Evolutionary conservation across 139 green algal species (phyloP).

Genomic region (Haematococcus lacustris): DNA sequence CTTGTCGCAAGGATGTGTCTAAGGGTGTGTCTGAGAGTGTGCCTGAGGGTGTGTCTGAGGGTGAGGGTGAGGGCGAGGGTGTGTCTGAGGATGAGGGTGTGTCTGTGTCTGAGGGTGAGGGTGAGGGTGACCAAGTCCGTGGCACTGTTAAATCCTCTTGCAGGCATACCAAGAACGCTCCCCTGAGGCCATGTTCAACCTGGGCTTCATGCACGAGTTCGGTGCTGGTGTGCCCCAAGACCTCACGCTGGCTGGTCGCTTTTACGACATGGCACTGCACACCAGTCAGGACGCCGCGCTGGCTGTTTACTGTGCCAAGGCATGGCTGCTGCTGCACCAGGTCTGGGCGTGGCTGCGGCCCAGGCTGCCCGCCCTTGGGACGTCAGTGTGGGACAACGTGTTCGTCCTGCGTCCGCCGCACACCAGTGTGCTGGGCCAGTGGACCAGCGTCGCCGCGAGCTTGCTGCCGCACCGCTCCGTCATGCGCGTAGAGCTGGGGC

Average conservation of each 20-base stretch:
- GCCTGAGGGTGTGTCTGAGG: too few relatives aligned
- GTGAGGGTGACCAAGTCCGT: not conserved
- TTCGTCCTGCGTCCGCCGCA: slow-evolving; percentile 20
- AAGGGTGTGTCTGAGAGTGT: too few relatives aligned
- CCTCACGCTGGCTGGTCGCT: slow-evolving; percentile 46
- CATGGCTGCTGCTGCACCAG: slow-evolving; percentile 38
- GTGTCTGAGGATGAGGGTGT: too few relatives aligned
- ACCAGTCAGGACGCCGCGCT: slow-evolving; percentile 26
- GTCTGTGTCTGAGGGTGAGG: not conserved
- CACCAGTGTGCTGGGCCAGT: slow-evolving; percentile 21
- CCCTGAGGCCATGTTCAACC: slow-evolving; percentile 87
- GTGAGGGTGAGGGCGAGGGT: too few relatives aligned
- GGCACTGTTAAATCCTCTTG: not conserved
- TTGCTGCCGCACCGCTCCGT: slow-evolving; percentile 9
- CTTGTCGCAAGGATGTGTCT: too few relatives aligned
- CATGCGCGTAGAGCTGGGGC: too few relatives aligned
- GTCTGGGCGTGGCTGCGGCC: slow-evolving; percentile 20
- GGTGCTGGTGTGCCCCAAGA: slow-evolving; percentile 70
- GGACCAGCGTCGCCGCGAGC: not conserved
- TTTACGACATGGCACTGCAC: slow-evolving; percentile 53
- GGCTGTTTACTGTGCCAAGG: slow-evolving; percentile 26
- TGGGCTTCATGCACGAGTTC: slow-evolving; percentile 89
- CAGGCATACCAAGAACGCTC: slow-evolving; percentile 33
- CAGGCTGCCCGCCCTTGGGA: slow-evolving; percentile 1
- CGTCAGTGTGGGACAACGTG: not conserved